Evolutionary conservation across 1,139 yeast species (phyloP), one percentile per base, ranked within the genome.

Genomic region (Protomyces lactucae-debilis): DNA sequence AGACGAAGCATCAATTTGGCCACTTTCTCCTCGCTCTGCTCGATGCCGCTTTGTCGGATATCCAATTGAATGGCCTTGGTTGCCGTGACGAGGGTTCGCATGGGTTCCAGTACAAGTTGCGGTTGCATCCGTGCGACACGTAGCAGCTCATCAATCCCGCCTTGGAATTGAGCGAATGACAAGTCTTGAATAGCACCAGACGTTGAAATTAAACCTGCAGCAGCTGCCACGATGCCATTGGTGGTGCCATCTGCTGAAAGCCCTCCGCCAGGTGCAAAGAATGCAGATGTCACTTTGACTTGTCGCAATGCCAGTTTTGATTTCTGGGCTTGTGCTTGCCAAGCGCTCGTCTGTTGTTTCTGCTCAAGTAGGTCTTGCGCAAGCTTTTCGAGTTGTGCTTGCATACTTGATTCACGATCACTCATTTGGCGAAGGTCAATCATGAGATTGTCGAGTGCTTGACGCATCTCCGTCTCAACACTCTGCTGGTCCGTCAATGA

Each of bases 391-490:
- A 72, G 69, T 51, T 70, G 67, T 57, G 67, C 70, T 67, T 67
- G 66, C 10, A 70, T 61, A 39, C 65, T 66, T 23, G 64, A 45
- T 46, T 74, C 75, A 51, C 69, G 69, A 59, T 73, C 73, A 3
- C 80, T 75, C 46, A 78, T 72, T 0, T 72, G 68, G 28, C 77
- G 70, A 80, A 78, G 77, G 65, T 78, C 80, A 16, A 69, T 70
- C 52, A 78, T 69, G 65, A 77, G 75, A n/a, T 70, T 73, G 8
- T 74, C 71, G 1, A 80, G 80, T 67, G 78, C 80, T 3, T 71
- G 68, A n/a, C 78, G 73, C 25, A 78, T 80, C 66, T 76, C 76
- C 32, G 76, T 78, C 0, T 79, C 77, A 12, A 77, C 71, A 39
- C 67, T 67, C 53, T 75, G 77, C 68, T 77, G 79, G 56, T 72